phyloP scores from a whole-genome alignment of 1,284 basidiomycete genomes.

The Ganoderma sinense region DNA sequence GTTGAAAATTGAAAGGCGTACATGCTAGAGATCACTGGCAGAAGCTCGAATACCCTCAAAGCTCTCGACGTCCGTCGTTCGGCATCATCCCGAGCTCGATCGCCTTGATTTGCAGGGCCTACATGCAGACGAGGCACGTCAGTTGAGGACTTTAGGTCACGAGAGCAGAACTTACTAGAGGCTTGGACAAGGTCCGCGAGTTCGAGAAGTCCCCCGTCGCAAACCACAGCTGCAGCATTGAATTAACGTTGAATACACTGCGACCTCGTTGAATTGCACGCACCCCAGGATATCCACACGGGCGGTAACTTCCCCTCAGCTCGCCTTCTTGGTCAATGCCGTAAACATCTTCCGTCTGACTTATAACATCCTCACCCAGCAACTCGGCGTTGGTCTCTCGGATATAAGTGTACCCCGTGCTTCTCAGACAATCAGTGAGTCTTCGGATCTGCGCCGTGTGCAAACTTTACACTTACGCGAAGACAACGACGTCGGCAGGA shows the following conservation, averaged over 20 bases:
- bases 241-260: not conserved
- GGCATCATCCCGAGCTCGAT: slow-evolving; percentile 16
- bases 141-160: no score
- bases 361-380: slow-evolving; percentile 54
- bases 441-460: not conserved
- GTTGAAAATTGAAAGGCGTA: not conserved
- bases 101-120: slow-evolving; percentile 20
- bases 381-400: slow-evolving; percentile 40
- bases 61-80: slow-evolving; percentile 8
- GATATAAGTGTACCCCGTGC: slow-evolving; percentile 24
- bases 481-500: slow-evolving; percentile 55
- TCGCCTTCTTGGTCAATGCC: slow-evolving; percentile 65
- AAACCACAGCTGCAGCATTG: slow-evolving; percentile 11
- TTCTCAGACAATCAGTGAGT: not conserved
- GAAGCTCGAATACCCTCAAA: not conserved
- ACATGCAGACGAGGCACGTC: not conserved
- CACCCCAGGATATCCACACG: slow-evolving; percentile 44
- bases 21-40: not conserved
- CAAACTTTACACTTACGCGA: slow-evolving; percentile 38
- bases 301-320: slow-evolving; percentile 43
- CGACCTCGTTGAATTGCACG: not conserved
- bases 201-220: slow-evolving; percentile 26
- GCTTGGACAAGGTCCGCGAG: slow-evolving; percentile 25
- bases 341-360: slow-evolving; percentile 56
- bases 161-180: slow-evolving; percentile 14